Conservation (phyloP, 495 filamentous ascomycete genomes). For the Penicillium roqueforti region DNA sequence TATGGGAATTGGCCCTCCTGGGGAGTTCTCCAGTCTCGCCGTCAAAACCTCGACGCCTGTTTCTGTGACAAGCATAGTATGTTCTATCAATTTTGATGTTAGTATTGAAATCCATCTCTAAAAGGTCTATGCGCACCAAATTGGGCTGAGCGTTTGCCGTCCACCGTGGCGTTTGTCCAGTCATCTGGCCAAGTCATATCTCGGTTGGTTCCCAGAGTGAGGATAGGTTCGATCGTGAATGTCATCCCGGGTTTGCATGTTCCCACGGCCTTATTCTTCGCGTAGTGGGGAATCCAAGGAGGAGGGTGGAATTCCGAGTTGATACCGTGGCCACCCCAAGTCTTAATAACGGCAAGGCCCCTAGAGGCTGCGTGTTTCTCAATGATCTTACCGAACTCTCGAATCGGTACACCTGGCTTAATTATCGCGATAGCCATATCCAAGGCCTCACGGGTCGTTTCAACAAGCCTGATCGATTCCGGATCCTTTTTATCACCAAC, state of each 20-base stretch:
- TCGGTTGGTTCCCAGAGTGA: constrained; percentile 58
- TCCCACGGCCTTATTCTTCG: constrained; percentile 67
- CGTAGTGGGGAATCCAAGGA: constrained; percentile 69
- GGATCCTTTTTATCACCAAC: constrained; percentile 62
- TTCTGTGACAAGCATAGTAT: constrained; percentile 82
- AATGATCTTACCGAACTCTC: constrained; percentile 65
- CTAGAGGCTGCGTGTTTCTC: constrained; percentile 63
- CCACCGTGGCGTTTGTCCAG: constrained; percentile 66
- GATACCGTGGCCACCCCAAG: constrained; percentile 70
- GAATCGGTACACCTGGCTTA: constrained; percentile 64
- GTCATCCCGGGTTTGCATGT: constrained; percentile 68
- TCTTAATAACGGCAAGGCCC: constrained; percentile 59
- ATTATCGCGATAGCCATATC: constrained; percentile 63
- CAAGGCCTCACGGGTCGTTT: constrained; percentile 61
- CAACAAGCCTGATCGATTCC: constrained; percentile 61
- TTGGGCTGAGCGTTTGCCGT: constrained; percentile 66
- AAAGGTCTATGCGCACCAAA: constrained; percentile 42
- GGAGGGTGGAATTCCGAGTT: constrained; percentile 65
- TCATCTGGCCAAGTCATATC: constrained; percentile 71
- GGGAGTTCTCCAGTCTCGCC: constrained; percentile 65
- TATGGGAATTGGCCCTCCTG: constrained; percentile 70
- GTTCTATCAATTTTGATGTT: constrained; percentile 46
- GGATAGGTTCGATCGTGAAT: constrained; percentile 73
- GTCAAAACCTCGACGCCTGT: constrained; percentile 85
- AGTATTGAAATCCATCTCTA: neutral